Percentiles rank a stretch among this genome's conserved stretches.
Evolutionary conservation across 345 rosid genomes (phyloP).

Genomic region (Syzygium oleosum): DNA sequence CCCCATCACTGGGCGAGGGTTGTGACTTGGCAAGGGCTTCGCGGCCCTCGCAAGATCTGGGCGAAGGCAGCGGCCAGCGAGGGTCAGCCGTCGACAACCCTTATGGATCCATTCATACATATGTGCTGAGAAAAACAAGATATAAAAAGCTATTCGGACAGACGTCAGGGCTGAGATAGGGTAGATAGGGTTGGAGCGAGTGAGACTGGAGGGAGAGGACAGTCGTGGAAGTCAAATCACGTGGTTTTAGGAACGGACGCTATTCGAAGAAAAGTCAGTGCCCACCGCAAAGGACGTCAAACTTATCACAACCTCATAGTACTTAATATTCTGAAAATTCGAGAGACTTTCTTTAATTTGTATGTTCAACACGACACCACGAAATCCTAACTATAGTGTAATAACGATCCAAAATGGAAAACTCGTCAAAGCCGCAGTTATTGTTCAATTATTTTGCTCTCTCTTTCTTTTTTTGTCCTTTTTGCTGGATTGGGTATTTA

Average conservation of each 20-base stretch:
- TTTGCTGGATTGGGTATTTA: not conserved
- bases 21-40: too few relatives aligned
- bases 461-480: constrained; percentile 8
- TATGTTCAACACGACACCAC: not conserved
- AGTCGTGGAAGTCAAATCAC: not conserved
- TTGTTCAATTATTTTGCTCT: not conserved
- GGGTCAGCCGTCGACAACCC: too few relatives aligned
- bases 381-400: not conserved
- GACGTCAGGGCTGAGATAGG: not conserved
- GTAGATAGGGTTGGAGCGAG: not conserved
- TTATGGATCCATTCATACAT: not conserved
- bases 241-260: not conserved
- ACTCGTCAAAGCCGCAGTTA: not conserved
- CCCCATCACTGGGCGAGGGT: too few relatives aligned
- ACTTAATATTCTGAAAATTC: not conserved
- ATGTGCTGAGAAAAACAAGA: not conserved
- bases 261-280: not conserved
- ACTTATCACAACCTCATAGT: not conserved
- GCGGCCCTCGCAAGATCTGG: too few relatives aligned
- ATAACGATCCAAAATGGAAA: not conserved
- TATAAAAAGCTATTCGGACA: not conserved
- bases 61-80: too few relatives aligned
- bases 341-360: not conserved
- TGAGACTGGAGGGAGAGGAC: not conserved
- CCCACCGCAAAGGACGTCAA: not conserved